A percentile compares a stretch with the other conserved stretches of the same genome.
Conservation (phyloP, 345 rosid species). For the Boechera stricta region DNA sequence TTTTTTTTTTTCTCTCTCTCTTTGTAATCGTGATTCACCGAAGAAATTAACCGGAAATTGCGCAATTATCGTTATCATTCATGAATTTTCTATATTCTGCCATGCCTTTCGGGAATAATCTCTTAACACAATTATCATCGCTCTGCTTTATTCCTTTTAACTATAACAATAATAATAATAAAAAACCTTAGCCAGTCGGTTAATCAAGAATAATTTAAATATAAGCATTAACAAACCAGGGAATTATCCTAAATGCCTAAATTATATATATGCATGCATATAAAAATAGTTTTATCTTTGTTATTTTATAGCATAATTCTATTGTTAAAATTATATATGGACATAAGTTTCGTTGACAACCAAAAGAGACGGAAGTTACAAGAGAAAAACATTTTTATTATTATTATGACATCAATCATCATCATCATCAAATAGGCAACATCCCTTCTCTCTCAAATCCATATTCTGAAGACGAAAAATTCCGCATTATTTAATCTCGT, state of each 20-base stretch:
- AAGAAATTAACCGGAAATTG: background rate
- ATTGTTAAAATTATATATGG: background rate
- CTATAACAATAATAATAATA: background rate
- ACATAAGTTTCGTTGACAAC: background rate
- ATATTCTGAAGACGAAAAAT: background rate
- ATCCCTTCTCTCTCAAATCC: conserved; percentile 2
- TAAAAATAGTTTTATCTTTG: background rate
- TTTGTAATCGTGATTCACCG: background rate
- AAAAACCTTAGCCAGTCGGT: background rate
- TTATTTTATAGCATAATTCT: too few relatives aligned
- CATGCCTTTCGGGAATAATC: too few relatives aligned
- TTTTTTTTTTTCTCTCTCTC: background rate
- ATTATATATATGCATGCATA: background rate
- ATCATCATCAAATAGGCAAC: background rate
- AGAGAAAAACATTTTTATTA: background rate
- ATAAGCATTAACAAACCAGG: background rate
- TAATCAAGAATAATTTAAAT: background rate
- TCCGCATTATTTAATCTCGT: background rate
- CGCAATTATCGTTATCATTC: background rate
- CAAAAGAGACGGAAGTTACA: background rate
- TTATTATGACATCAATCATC: background rate
- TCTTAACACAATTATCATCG: background rate
- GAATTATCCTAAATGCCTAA: background rate
- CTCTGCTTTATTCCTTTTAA: background rate
- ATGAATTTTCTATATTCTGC: too few relatives aligned